Evolutionary conservation across 2,329 filamentous ascomycete species (phyloP).

Genomic region (Periconia sp.): DNA sequence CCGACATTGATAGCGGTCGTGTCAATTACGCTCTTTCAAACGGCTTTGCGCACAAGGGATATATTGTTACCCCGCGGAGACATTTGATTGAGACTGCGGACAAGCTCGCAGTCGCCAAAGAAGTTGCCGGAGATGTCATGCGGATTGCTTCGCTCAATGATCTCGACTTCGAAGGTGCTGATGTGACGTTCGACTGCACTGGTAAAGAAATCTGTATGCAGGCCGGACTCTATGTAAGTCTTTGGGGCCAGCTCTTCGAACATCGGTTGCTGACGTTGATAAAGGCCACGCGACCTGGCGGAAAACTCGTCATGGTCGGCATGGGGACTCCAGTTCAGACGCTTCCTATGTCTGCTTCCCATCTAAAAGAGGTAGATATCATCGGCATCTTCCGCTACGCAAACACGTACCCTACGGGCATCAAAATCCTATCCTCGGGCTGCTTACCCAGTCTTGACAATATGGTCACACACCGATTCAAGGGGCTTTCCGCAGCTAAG

Average conservation of each 20-base stretch:
- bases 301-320: constrained; percentile 61
- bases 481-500: constrained; percentile 54
- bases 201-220: constrained; percentile 52
- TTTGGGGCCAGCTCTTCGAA: not conserved
- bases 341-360: constrained; percentile 60
- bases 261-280: constrained; percentile 14
- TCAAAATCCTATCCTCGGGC: constrained; percentile 59
- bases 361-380: constrained; percentile 62
- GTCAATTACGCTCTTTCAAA: constrained; percentile 48
- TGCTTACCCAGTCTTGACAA: constrained; percentile 57
- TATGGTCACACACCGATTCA: constrained; percentile 61
- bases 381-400: constrained; percentile 65
- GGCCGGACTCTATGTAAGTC: constrained; percentile 49
- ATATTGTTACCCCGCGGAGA: constrained; percentile 36
- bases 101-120: constrained; percentile 42
- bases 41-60: constrained; percentile 48
- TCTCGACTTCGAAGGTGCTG: constrained; percentile 46
- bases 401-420: constrained; percentile 61
- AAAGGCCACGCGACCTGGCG: constrained; percentile 54
- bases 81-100: constrained; percentile 34
- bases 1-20: constrained; percentile 48
- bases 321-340: constrained; percentile 64
- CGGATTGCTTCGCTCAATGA: constrained; percentile 45
- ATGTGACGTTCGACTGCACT: constrained; percentile 51
- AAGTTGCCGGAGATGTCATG: constrained; percentile 43